These are phyloP conservation scores for Lignosus rhinocerotis DNA, from an alignment of 1,284 basidiomycete species.

Conservation along the genomic window DNA sequence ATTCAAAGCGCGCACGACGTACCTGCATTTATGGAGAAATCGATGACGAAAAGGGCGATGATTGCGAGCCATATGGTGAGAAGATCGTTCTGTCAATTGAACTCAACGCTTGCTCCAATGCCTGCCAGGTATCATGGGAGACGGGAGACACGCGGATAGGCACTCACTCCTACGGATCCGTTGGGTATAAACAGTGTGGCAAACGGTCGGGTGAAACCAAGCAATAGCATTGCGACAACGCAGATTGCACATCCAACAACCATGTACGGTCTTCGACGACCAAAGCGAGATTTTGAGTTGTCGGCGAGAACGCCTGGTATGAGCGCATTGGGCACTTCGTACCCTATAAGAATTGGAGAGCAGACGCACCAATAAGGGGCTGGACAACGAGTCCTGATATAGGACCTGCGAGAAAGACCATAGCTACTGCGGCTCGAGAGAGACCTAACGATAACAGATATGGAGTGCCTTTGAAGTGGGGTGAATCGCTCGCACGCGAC, in stretches of 20 bases:
- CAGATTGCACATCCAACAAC: conserved; percentile 70
- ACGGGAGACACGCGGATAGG: not conserved
- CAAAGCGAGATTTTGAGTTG: conserved; percentile 82
- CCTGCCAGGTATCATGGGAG: not conserved
- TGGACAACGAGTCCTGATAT: conserved; percentile 91
- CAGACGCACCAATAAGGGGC: conserved; percentile 71
- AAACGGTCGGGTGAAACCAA: conserved; percentile 83
- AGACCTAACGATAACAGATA: conserved; percentile 91
- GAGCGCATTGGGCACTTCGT: not conserved
- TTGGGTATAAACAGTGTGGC: conserved; percentile 58
- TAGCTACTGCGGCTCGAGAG: conserved; percentile 83
- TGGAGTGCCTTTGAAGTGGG: conserved; percentile 68
- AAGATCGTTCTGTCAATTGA: conserved; percentile 52
- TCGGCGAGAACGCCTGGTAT: conserved; percentile 78
- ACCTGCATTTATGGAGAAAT: conserved; percentile 93
- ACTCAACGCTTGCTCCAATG: not conserved
- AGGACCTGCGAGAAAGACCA: conserved; percentile 94
- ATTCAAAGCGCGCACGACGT: conserved; percentile 21
- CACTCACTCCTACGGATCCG: conserved; percentile 39
- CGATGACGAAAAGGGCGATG: conserved; percentile 84
- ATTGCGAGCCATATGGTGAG: conserved; percentile 82
- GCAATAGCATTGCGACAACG: conserved; percentile 72
- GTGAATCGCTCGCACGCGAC: not conserved
- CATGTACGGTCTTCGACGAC: conserved; percentile 87
- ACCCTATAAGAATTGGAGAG: not conserved